Percentiles rank a stretch among this genome's conserved stretches.
These are phyloP conservation scores for Fusarium denticulatum DNA, from an alignment of 2,329 filamentous ascomycete species.

Conservation along the genomic window DNA sequence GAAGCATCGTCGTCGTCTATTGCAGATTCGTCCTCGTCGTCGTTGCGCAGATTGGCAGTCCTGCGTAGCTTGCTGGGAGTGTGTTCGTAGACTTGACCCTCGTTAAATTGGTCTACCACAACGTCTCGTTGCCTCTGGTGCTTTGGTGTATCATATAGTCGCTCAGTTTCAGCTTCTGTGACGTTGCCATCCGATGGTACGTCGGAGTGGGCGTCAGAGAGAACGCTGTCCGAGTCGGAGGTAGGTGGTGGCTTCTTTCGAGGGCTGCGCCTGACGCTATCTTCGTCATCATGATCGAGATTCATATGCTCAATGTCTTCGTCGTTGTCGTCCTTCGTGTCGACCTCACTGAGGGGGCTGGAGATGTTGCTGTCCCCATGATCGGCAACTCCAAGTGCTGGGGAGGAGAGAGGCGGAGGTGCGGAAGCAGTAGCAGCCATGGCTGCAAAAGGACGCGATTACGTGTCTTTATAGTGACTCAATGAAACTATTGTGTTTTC, in stretches of 20 bases:
- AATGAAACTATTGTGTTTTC: neutral
- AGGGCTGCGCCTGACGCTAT: constrained; percentile 43
- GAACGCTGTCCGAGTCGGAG: constrained; percentile 61
- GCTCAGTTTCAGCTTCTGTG: constrained; percentile 93
- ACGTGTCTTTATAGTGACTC: constrained; percentile 21
- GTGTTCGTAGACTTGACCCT: constrained; percentile 66
- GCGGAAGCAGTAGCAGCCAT: constrained; percentile 66
- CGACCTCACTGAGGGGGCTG: constrained; percentile 92
- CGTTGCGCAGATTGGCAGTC: constrained; percentile 48
- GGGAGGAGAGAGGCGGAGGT: constrained; percentile 60
- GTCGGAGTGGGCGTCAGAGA: constrained; percentile 63
- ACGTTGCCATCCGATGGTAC: constrained; percentile 61
- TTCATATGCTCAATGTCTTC: constrained; percentile 71
- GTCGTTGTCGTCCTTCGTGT: constrained; percentile 78
- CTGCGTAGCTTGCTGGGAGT: constrained; percentile 83
- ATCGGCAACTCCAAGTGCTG: constrained; percentile 52
- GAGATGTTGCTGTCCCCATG: constrained; percentile 77
- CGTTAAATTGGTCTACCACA: constrained; percentile 65
- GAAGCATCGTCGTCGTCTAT: constrained; percentile 55
- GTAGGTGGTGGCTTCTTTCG: constrained; percentile 46
- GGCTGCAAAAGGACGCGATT: constrained; percentile 30
- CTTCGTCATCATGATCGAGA: constrained; percentile 52
- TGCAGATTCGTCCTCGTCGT: constrained; percentile 52
- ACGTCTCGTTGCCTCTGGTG: constrained; percentile 71
- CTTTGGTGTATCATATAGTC: constrained; percentile 87